phyloP scores from a whole-genome alignment of 2,329 filamentous ascomycete species.

The Blumeria graminis region DNA sequence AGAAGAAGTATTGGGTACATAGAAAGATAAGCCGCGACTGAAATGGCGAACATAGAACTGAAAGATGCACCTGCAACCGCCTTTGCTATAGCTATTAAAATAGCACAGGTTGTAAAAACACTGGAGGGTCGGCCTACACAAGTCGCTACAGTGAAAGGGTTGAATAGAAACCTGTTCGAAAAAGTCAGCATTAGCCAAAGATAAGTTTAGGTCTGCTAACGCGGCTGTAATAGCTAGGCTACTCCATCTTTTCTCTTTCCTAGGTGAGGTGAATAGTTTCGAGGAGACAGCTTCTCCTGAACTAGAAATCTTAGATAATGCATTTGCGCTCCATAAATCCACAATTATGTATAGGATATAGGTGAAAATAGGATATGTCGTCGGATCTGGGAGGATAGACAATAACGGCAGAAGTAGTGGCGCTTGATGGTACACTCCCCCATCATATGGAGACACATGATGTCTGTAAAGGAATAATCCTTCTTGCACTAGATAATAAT shows the following conservation, averaged over 20 bases:
- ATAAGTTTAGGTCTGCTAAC: slow-evolving; percentile 22
- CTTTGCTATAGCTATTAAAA: slow-evolving; percentile 61
- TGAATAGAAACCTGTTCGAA: slow-evolving; percentile 55
- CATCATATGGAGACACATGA: slow-evolving; percentile 92
- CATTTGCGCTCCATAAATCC: slow-evolving; percentile 62
- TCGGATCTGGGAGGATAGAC: slow-evolving; percentile 54
- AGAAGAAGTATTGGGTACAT: slow-evolving; percentile 78
- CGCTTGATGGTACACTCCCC: slow-evolving; percentile 61
- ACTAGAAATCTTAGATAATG: slow-evolving; percentile 54
- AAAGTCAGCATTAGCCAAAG: slow-evolving; percentile 3
- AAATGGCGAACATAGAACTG: slow-evolving; percentile 61
- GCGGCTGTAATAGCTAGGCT: slow-evolving; percentile 54
- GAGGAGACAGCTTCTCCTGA: slow-evolving; percentile 58
- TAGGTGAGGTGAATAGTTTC: slow-evolving; percentile 51
- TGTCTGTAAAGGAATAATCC: slow-evolving; percentile 88
- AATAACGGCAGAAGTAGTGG: slow-evolving; percentile 81
- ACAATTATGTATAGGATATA: slow-evolving; percentile 58
- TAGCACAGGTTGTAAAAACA: slow-evolving; percentile 70
- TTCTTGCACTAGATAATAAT: slow-evolving; percentile 50
- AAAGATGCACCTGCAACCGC: slow-evolving; percentile 50
- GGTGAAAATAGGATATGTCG: slow-evolving; percentile 44
- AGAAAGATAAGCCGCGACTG: slow-evolving; percentile 73
- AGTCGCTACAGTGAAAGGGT: slow-evolving; percentile 77
- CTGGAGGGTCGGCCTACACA: slow-evolving; percentile 77
- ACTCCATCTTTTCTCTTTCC: slow-evolving; percentile 51